Evolutionary conservation across 768 basidiomycete genomes (phyloP), one percentile per base, ranked within the genome.

Genomic region (Lactarius hengduanensis): DNA sequence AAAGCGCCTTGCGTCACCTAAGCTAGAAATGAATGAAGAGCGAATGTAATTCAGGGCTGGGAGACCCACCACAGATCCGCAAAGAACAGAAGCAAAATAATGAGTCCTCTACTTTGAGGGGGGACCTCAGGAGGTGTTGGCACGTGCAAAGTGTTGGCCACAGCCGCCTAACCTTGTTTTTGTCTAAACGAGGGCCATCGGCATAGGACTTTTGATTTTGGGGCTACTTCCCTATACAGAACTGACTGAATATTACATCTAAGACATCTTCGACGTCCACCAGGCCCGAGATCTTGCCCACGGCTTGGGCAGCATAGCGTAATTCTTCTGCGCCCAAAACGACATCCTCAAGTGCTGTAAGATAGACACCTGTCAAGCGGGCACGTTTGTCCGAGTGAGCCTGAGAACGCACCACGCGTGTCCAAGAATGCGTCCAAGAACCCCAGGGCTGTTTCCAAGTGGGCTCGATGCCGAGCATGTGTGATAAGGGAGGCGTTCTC

Each of bases 241-340:
- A 96, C 59, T 91, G 89, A 40, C 82, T 80, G 73, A 96, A 96
- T 30, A 96, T 83, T 22, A 84, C 84, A 65, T 94, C 92, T 26
- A 96, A 75, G 9, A 96, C 80, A 66, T 96, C 92, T 71, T 96
- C 94, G 15, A 88, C 85, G 56, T 88, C 88, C 63, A 96, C 88
- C 9, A 82, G 73, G 4, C 94, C 94, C 2, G 89, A 87, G n/a
- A 96, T 86, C 65, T 86, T 85, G 1, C 92, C 94, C n/a, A 96
- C 83, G 4, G 92, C 88, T 65, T 84, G 83, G 0, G 89, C 87
- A 2, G 93, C 94, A 73, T 94, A 93, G 30, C 94, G 86, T 30
- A 96, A 80, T 73, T 94, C 92, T 74, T 96, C 94, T 0, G 93
- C 93, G 5, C 85, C 92, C 13, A 91, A 74, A 7, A 95, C 92